Evolutionary conservation across 768 basidiomycete genomes (phyloP).

Genomic region (Dacryopinax spathularia): DNA sequence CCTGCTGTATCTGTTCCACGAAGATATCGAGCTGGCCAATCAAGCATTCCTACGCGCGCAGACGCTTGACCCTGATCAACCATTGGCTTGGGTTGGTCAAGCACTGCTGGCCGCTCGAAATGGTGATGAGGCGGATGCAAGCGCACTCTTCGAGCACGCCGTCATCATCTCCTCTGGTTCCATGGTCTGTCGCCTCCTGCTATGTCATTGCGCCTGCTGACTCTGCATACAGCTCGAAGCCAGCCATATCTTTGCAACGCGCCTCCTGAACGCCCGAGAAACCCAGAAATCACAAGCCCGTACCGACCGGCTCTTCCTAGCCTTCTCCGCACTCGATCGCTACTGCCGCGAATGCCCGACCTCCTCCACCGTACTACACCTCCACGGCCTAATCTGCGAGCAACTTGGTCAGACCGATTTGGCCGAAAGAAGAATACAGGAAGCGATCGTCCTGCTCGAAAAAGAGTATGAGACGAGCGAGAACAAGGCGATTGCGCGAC

Average conservation of each 20-base stretch:
- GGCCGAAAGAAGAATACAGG: slow-evolving; percentile 41
- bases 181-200: slow-evolving; percentile 36
- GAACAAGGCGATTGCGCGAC: slow-evolving; percentile 57
- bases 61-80: slow-evolving; percentile 79
- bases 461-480: slow-evolving; percentile 78
- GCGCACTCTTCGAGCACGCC: slow-evolving; percentile 59
- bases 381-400: slow-evolving; percentile 76
- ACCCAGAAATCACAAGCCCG: slow-evolving; percentile 16
- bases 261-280: slow-evolving; percentile 19
- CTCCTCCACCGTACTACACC: slow-evolving; percentile 65
- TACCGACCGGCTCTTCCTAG: slow-evolving; percentile 45
- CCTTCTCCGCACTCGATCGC: slow-evolving; percentile 68
- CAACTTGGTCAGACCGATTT: slow-evolving; percentile 55
- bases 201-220: background rate
- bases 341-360: slow-evolving; percentile 53
- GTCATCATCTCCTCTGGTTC: slow-evolving; percentile 38
- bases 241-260: slow-evolving; percentile 3
- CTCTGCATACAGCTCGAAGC: background rate
- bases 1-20: slow-evolving; percentile 65
- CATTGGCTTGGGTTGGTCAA: slow-evolving; percentile 82
- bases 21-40: slow-evolving; percentile 68
- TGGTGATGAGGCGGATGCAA: slow-evolving; percentile 41
- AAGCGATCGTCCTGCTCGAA: slow-evolving; percentile 64
- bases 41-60: slow-evolving; percentile 80
- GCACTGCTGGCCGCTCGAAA: slow-evolving; percentile 22